A percentile compares a stretch with the other conserved stretches of the same genome.
These are phyloP conservation scores for Ceratocystis cubensis DNA, from an alignment of 2,329 filamentous ascomycete genomes.

Conservation along the genomic window DNA sequence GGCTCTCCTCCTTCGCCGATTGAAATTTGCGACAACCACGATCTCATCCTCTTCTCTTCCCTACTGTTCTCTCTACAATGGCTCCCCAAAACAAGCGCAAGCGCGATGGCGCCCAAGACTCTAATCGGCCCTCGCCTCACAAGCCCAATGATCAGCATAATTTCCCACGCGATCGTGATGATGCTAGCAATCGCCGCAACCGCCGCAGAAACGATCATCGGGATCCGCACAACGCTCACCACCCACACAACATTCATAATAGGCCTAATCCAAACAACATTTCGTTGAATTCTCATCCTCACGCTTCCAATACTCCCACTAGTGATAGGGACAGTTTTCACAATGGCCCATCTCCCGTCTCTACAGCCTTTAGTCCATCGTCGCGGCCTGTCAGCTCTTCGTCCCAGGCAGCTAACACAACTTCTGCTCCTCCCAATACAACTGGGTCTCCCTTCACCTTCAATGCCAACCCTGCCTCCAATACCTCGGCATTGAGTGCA, in stretches of 20 bases:
- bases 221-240: constrained; percentile 35
- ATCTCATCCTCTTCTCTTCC: neutral
- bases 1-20: neutral
- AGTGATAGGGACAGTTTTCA: constrained; percentile 13
- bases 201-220: constrained; percentile 39
- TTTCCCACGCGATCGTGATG: constrained; percentile 46
- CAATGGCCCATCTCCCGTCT: constrained; percentile 15
- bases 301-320: neutral
- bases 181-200: constrained; percentile 31
- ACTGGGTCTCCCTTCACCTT: constrained; percentile 9
- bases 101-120: constrained; percentile 36
- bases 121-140: constrained; percentile 46
- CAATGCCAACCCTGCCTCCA: constrained; percentile 22
- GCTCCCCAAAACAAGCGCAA: constrained; percentile 49
- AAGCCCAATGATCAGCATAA: constrained; percentile 44
- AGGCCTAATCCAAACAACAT: constrained; percentile 22
- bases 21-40: constrained; percentile 10
- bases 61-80: constrained; percentile 32
- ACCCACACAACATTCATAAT: constrained; percentile 30
- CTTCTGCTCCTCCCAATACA: neutral
- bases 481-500: constrained; percentile 10
- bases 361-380: constrained; percentile 11
- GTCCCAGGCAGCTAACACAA: constrained; percentile 13
- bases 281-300: neutral
- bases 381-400: constrained; percentile 20